These are phyloP conservation scores for Populus hybrid DNA, from an alignment of 441 rosid species.

Conservation along the genomic window DNA sequence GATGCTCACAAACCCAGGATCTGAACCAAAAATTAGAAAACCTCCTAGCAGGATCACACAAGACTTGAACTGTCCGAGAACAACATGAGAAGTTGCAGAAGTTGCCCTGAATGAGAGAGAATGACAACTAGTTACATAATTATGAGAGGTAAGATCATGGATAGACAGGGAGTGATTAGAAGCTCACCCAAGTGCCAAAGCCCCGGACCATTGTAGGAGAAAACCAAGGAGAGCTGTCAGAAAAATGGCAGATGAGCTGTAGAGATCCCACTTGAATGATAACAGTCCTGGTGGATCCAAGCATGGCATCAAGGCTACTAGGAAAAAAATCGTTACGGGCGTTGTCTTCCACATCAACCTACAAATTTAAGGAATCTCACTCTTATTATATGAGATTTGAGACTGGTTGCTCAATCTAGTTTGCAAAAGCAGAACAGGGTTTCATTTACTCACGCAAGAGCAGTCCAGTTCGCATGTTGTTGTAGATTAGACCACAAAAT, in stretches of 20 bases:
- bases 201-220: constrained; percentile 96
- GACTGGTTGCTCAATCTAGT: neutral
- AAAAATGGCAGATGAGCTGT: constrained; percentile 59
- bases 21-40: constrained; percentile 60
- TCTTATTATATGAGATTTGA: neutral
- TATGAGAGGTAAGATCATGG: neutral
- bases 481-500: constrained; percentile 94
- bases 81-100: constrained; percentile 91
- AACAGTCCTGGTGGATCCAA: constrained; percentile 89
- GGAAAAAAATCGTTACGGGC: constrained; percentile 74
- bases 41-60: constrained; percentile 85
- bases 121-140: neutral
- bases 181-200: constrained; percentile 87
- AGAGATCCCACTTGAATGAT: constrained; percentile 69
- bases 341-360: constrained; percentile 99
- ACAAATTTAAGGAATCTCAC: neutral
- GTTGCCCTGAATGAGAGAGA: constrained; percentile 60
- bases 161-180: neutral
- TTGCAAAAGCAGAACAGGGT: constrained; percentile 4
- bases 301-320: constrained; percentile 85
- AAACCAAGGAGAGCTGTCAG: constrained; percentile 85
- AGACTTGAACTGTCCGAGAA: constrained; percentile 91
- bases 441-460: constrained; percentile 58
- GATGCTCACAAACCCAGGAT: constrained; percentile 74
- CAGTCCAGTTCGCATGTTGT: constrained; percentile 89